Evolutionary conservation across 306 rosid species (phyloP).

Genomic region (Begonia peltatifolia): DNA sequence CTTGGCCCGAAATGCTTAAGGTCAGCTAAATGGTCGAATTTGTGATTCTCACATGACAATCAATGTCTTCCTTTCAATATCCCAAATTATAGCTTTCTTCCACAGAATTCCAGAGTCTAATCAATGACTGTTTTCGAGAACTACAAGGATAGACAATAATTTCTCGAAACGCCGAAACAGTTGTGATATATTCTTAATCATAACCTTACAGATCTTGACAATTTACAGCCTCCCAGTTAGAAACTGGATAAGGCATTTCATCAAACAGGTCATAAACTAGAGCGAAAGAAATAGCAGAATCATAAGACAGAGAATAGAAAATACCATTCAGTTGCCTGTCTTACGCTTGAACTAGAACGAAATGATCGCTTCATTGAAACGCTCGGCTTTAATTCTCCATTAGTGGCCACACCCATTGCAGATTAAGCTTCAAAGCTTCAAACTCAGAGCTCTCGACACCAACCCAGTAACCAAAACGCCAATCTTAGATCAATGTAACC

Average conservation of each 20-base stretch:
- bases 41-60: constrained; percentile 7
- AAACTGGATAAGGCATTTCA: constrained; percentile 4
- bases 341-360: constrained; percentile 80
- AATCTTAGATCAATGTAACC: constrained; percentile 4
- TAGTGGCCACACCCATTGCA: constrained; percentile 80
- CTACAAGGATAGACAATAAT: too few relatives aligned
- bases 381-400: constrained; percentile 86
- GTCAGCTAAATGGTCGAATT: constrained; percentile 23
- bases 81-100: constrained; percentile 8
- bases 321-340: constrained; percentile 98
- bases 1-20: constrained; percentile 14
- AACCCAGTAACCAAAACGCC: neutral
- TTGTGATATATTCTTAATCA: neutral
- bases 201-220: neutral
- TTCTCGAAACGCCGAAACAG: neutral
- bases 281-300: constrained; percentile 4
- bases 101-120: neutral
- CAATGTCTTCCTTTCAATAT: constrained; percentile 6
- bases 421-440: constrained; percentile 3
- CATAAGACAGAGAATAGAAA: neutral
- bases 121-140: too few relatives aligned
- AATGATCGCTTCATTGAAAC: constrained; percentile 86
- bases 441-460: neutral
- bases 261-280: constrained; percentile 4
- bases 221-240: too few relatives aligned